Conservation (phyloP, 2,329 filamentous ascomycete genomes). For the Ustulina deusta region DNA sequence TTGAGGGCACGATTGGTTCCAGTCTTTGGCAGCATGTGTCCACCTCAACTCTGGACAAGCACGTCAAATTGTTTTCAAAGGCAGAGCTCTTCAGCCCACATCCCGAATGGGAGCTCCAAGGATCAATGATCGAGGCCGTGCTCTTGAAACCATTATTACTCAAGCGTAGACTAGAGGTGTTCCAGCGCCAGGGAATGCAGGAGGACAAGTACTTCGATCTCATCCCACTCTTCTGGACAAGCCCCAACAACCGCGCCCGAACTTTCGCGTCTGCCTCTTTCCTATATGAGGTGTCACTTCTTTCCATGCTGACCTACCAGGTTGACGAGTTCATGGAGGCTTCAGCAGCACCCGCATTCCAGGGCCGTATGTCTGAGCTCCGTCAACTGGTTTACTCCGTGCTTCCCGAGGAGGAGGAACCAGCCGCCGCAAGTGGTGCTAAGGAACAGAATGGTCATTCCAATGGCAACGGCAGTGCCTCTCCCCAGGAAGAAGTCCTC, state of each 20-base stretch:
- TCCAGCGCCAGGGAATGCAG: slow-evolving; percentile 41
- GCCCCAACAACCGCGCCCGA: slow-evolving; percentile 38
- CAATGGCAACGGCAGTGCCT: slow-evolving; percentile 31
- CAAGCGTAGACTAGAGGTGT: slow-evolving; percentile 37
- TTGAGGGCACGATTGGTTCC: slow-evolving; percentile 28
- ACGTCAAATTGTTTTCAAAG: slow-evolving; percentile 38
- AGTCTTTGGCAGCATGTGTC: slow-evolving; percentile 34
- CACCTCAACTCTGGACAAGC: slow-evolving; percentile 29
- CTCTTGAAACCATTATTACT: slow-evolving; percentile 38
- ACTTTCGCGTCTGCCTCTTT: slow-evolving; percentile 42
- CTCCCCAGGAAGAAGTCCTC: slow-evolving; percentile 25
- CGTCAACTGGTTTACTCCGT: slow-evolving; percentile 32
- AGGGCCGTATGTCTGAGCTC: slow-evolving; percentile 26
- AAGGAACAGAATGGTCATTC: slow-evolving; percentile 21
- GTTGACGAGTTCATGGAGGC: slow-evolving; percentile 45
- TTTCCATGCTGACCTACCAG: slow-evolving; percentile 44
- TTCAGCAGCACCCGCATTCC: slow-evolving; percentile 35
- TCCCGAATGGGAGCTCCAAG: slow-evolving; percentile 41
- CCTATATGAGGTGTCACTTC: slow-evolving; percentile 40
- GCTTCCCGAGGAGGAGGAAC: slow-evolving; percentile 29
- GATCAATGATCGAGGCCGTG: slow-evolving; percentile 40
- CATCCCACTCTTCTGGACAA: slow-evolving; percentile 43
- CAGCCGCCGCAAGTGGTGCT: background rate
- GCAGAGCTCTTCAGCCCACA: slow-evolving; percentile 36
- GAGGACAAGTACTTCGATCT: slow-evolving; percentile 45